These are phyloP conservation scores for Bjerkandera adusta DNA, from an alignment of 1,284 basidiomycete species.

Conservation along the genomic window DNA sequence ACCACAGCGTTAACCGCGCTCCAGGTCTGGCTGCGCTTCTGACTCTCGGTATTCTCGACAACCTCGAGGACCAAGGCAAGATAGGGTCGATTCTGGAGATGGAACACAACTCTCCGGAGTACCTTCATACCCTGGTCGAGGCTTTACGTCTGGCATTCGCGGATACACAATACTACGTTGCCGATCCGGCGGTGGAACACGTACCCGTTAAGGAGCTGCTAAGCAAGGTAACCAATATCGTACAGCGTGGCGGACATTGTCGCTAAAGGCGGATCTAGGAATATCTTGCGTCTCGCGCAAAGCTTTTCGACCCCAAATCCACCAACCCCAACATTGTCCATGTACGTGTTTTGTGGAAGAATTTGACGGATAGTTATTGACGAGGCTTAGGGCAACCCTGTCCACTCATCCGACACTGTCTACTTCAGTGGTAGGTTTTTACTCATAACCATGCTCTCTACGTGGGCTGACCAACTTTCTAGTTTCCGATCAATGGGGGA, in stretches of 20 bases:
- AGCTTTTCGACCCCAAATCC: conserved; percentile 70
- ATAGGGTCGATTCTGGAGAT: conserved; percentile 71
- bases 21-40: conserved; percentile 85
- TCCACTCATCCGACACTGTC: conserved; percentile 87
- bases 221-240: conserved; percentile 57
- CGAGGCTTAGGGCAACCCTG: conserved; percentile 65
- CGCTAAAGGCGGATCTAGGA: conserved; percentile 41
- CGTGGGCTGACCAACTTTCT: not conserved
- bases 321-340: conserved; percentile 68
- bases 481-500: conserved; percentile 88
- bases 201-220: conserved; percentile 79
- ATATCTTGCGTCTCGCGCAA: conserved; percentile 81
- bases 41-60: conserved; percentile 90
- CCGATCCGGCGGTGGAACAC: conserved; percentile 77
- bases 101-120: conserved; percentile 87
- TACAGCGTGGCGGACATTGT: not conserved
- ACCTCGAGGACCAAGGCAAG: conserved; percentile 73
- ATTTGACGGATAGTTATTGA: conserved; percentile 12
- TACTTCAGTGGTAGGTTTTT: conserved; percentile 76
- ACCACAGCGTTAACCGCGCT: not conserved
- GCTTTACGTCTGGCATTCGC: conserved; percentile 76
- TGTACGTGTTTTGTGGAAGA: conserved; percentile 36
- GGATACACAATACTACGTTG: conserved; percentile 87
- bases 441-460: conserved; percentile 2
- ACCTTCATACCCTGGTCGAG: conserved; percentile 88